phyloP scores from a whole-genome alignment of 768 basidiomycete species.

The Suillus americanus region DNA sequence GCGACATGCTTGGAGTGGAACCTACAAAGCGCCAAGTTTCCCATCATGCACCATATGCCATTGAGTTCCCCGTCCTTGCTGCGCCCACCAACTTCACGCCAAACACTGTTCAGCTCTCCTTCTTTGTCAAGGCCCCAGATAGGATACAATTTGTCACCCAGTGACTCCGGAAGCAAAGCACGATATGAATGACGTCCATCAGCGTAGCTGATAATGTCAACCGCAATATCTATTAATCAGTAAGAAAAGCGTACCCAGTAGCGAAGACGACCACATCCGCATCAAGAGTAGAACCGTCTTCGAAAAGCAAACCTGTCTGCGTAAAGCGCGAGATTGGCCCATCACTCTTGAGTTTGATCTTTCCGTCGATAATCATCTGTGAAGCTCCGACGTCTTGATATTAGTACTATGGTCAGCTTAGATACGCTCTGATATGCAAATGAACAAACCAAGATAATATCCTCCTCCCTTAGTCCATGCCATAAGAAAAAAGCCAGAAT shows the following conservation, averaged over 20 bases:
- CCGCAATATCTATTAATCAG: too few relatives aligned
- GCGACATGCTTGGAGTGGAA: conserved; percentile 71
- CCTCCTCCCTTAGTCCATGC: conserved; percentile 55
- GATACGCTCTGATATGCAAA: too few relatives aligned
- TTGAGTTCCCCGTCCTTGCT: conserved; percentile 14
- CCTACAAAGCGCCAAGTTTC: conserved; percentile 59
- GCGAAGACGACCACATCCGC: too few relatives aligned
- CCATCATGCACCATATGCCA: conserved; percentile 58
- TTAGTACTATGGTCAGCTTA: not conserved
- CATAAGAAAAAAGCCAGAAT: conserved; percentile 48
- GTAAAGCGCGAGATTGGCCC: too few relatives aligned
- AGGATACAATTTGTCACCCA: conserved; percentile 16
- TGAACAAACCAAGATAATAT: conserved; percentile 59
- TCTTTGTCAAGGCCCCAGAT: conserved; percentile 33
- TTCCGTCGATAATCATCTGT: conserved; percentile 41
- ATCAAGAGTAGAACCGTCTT: too few relatives aligned
- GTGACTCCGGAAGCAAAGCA: conserved; percentile 20
- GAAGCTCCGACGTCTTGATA: conserved; percentile 39
- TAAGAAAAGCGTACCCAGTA: too few relatives aligned
- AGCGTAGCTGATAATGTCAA: too few relatives aligned
- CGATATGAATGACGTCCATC: conserved; percentile 7
- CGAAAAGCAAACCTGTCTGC: too few relatives aligned
- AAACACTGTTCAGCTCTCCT: conserved; percentile 30
- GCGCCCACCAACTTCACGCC: conserved; percentile 49
- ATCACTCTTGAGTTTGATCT: too few relatives aligned